Conservation (phyloP, 1,139 yeast species). For the Waltiozyma sp. region DNA sequence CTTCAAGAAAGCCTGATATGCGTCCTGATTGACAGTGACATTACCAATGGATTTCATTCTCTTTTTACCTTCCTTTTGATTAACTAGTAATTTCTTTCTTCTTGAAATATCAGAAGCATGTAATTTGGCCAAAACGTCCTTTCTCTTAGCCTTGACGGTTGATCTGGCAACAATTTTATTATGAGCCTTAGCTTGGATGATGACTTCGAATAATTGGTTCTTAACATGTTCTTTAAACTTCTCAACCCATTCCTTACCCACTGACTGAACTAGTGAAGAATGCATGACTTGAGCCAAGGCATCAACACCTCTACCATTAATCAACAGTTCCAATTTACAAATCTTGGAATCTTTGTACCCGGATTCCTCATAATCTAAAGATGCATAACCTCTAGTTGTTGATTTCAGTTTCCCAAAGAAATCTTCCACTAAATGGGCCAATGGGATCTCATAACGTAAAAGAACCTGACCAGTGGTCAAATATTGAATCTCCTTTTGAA, state of each 20-base stretch:
- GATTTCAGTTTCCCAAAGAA: constrained; percentile 91
- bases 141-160: constrained; percentile 84
- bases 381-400: constrained; percentile 83
- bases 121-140: constrained; percentile 82
- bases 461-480: constrained; percentile 74
- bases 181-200: constrained; percentile 85
- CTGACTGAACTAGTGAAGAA: constrained; percentile 55
- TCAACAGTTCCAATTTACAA: constrained; percentile 79
- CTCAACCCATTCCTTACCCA: constrained; percentile 75
- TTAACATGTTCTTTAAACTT: constrained; percentile 69
- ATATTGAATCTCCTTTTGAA: constrained; percentile 70
- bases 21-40: constrained; percentile 71
- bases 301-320: constrained; percentile 84
- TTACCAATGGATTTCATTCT: constrained; percentile 71
- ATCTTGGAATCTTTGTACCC: constrained; percentile 76
- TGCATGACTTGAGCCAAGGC: constrained; percentile 91
- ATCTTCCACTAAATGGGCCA: constrained; percentile 86
- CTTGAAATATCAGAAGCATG: constrained; percentile 93
- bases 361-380: constrained; percentile 87
- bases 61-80: constrained; percentile 92
- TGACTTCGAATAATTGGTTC: constrained; percentile 82
- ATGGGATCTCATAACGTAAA: constrained; percentile 69
- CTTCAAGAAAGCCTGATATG: constrained; percentile 60
- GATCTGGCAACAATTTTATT: constrained; percentile 80
- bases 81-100: constrained; percentile 74